Evolutionary conservation across 2,329 filamentous ascomycete species (phyloP).

Genomic region (Alternaria longipes): DNA sequence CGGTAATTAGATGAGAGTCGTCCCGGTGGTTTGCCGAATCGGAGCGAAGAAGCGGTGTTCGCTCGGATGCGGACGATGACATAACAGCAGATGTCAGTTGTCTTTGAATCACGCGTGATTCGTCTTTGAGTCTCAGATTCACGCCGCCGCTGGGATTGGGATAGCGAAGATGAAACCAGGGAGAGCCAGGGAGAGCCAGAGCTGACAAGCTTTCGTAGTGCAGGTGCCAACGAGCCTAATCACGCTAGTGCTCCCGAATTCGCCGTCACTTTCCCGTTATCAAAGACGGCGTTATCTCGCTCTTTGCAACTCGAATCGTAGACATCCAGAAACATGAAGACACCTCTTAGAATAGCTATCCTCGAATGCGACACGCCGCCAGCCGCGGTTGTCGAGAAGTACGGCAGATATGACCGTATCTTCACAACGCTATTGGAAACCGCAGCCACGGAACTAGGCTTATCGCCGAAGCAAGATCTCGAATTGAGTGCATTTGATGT

Average conservation of each 20-base stretch:
- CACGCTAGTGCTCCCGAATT: constrained; percentile 26
- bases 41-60: constrained; percentile 44
- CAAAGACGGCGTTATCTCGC: background rate
- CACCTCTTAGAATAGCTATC: constrained; percentile 77
- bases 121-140: background rate
- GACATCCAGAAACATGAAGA: constrained; percentile 40
- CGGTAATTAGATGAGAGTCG: constrained; percentile 30
- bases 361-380: constrained; percentile 87
- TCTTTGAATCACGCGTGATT: background rate
- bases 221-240: constrained; percentile 11
- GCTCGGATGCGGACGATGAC: constrained; percentile 36
- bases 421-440: constrained; percentile 62
- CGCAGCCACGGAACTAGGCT: constrained; percentile 60
- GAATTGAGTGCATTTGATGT: constrained; percentile 75
- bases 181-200: background rate
- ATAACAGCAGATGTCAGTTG: constrained; percentile 13
- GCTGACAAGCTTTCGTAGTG: constrained; percentile 9
- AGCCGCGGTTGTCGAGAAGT: constrained; percentile 69
- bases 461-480: constrained; percentile 56
- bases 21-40: constrained; percentile 22
- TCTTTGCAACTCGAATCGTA: background rate
- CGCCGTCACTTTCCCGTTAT: constrained; percentile 20
- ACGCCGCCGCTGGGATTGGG: background rate
- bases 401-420: constrained; percentile 75
- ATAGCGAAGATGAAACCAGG: background rate